Base-by-base conservation (phyloP, 495 filamentous ascomycete species). In the Annulohypoxylon stygium region DNA sequence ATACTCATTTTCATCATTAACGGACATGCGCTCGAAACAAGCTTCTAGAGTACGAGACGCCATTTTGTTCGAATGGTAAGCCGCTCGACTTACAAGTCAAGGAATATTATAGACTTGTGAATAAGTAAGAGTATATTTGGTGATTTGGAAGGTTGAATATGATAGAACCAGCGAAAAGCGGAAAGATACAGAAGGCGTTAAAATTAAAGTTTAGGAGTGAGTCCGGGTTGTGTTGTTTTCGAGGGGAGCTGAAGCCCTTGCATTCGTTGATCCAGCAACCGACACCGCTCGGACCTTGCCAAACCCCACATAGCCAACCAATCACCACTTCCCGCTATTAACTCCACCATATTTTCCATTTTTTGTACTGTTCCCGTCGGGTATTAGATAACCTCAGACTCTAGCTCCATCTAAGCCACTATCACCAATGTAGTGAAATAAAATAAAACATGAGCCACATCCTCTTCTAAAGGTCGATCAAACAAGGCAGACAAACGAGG, bases 1-100 rank as follows among this genome's bases (percentile, higher is more conserved):
- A 72, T 90, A 89, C 6, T 92, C 91, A 72, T 93, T 93, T 76
- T 95, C 93, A 75, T 94, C 93, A 71, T 90, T 92, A 39, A 97
- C 90, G 16, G 92, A 90, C 79, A 96, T 83, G 72, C 88, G 90
- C 87, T 94, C 93, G 76, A 97, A 91, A 58, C 92, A 91, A 83
- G 92, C 83, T 78, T 97, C 93, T 12, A 97, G 77, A 34, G 80
- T 81, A 67, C 85, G 80, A 43, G 82, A 76, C 36, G 87, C 81
- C 86, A 89, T 88, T 7, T 30, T n/a, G 4, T 33, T 33, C 25
- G 18, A 47, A 47, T 54, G 25, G 50, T n/a, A 33, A 54, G 23
- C 23, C 25, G 50, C 12, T 33, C 25, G 25, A 11, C 25, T 54
- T 25, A 25, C 14, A 8, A 54, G 25, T 16, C 2, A 11, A 4